Conservation (phyloP, 345 rosid species). For the Lumnitzera littorea region DNA sequence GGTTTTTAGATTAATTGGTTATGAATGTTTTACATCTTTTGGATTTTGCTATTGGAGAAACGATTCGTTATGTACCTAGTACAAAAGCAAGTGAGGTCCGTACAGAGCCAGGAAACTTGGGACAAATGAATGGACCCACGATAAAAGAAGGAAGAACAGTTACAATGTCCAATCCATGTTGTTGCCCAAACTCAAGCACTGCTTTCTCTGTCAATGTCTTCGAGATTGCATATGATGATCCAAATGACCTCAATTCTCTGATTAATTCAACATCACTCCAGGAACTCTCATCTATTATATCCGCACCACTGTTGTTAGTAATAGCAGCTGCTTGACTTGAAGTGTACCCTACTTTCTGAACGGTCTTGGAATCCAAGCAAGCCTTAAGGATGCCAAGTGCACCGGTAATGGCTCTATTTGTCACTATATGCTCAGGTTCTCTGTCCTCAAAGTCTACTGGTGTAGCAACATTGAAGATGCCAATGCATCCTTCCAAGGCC, state of each 20-base stretch:
- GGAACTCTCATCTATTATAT: slow-evolving; percentile 22
- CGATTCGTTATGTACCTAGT: slow-evolving; percentile 10
- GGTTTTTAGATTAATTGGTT: background rate
- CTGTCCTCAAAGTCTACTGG: slow-evolving; percentile 14
- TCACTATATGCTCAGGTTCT: slow-evolving; percentile 40
- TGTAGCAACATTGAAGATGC: slow-evolving; percentile 23
- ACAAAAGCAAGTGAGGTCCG: slow-evolving; percentile 14
- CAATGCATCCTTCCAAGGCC: slow-evolving; percentile 21
- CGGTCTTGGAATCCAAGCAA: slow-evolving; percentile 42
- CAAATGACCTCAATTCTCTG: background rate
- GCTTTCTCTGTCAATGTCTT: slow-evolving; percentile 27
- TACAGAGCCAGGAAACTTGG: slow-evolving; percentile 16
- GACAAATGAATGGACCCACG: slow-evolving; percentile 36
- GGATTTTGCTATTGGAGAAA: background rate
- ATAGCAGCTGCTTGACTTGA: slow-evolving; percentile 28
- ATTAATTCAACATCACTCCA: slow-evolving; percentile 22
- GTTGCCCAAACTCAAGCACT: slow-evolving; percentile 23
- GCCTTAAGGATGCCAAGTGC: slow-evolving; percentile 41
- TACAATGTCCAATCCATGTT: slow-evolving; percentile 27
- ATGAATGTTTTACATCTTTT: background rate
- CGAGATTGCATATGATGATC: slow-evolving; percentile 11
- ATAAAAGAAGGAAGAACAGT: slow-evolving; percentile 19
- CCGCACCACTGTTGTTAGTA: background rate
- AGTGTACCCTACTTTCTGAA: slow-evolving; percentile 56
- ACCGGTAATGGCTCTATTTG: slow-evolving; percentile 41